Conservation (phyloP, 805 yeast genomes). For the Candida ovalis region DNA sequence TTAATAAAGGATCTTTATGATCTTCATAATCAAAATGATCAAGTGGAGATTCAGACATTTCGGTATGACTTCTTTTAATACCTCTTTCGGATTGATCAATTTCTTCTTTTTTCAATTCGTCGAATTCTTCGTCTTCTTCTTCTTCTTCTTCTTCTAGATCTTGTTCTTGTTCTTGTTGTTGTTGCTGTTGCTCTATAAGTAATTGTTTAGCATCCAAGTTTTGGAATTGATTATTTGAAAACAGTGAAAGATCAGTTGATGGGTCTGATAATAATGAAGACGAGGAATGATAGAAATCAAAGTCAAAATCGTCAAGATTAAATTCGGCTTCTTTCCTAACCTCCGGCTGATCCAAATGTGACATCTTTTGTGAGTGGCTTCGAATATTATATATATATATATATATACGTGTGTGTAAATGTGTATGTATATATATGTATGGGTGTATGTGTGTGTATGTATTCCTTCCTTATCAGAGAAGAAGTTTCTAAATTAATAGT, state of each 20-base stretch:
- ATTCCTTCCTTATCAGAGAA: neutral
- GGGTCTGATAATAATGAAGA: slow-evolving; percentile 1
- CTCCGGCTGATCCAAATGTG: neutral
- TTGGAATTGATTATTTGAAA: slow-evolving; percentile 22
- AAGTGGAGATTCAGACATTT: neutral
- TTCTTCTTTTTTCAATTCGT: neutral
- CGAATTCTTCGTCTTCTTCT: neutral
- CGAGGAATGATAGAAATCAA: slow-evolving; percentile 8
- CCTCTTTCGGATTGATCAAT: neutral
- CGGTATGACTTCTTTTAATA: neutral
- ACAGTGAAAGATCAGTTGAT: slow-evolving; percentile 20
- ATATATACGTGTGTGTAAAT: neutral
- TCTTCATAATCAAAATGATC: neutral
- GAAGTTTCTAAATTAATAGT: neutral
- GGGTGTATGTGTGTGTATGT: neutral
- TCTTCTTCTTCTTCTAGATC: slow-evolving; percentile 6
- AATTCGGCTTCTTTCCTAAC: slow-evolving; percentile 2
- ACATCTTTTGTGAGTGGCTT: neutral
- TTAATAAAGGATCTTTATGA: neutral
- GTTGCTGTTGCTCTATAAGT: slow-evolving; percentile 2
- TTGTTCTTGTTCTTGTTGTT: slow-evolving; percentile 3
- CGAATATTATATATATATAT: neutral
- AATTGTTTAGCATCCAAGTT: slow-evolving; percentile 18
- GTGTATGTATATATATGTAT: too few relatives aligned
- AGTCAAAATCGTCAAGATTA: slow-evolving; percentile 17